Base-by-base conservation (phyloP, 163 green algal species). In the Scenedesmus sp. region DNA sequence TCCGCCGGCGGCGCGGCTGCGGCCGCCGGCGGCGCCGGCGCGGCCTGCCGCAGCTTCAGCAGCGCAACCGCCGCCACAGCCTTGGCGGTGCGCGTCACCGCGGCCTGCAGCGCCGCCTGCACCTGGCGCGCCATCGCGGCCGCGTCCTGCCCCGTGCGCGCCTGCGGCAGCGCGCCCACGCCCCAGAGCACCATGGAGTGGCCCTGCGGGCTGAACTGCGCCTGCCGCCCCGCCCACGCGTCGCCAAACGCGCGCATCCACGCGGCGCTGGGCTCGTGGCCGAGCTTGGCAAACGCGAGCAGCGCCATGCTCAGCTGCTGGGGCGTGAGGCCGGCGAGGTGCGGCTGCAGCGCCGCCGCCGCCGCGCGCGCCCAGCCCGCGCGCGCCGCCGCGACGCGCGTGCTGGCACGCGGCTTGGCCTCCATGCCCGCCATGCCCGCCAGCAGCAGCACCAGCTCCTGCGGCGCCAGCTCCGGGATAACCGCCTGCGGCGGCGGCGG, bases 381-480 rank as follows among this genome's bases (percentile, higher is more conserved):
- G 5, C n/a, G 63, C 50, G 62, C 62, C 17, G 62, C 56, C n/a
- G 56, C 26, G 22, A 29, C 56, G 36, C 28, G 22, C 26, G 7
- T 24, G 56, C 56, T 64, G 20, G 26, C n/a, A 22, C 33, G 31
- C 11, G 69, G 69, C 15, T 31, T 26, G 11, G 13, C 36, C 4
- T 66, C 22, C 9, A 22, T 64, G 42, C 58, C 39, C 9, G 69
- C 54, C 15, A 77, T n/a, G 6, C 69, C 69, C 36, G 58, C 11
- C 54, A 77, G 34, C 39, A 77, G 58, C 69, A 77, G 42, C 53
- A 77, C n/a, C 36, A 77, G 54, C 69, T 77, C 53, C 22, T 77
- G 69, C 5, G 54, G 9, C 10, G 7, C 22, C 36, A 77, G 17
- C 11, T 20, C 10, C 10, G 69, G 69, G 0, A 67, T 24, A 4